Percentiles rank a stretch among this genome's conserved stretches.
phyloP scores from a whole-genome alignment of 768 basidiomycete species.

The Pleurotus pulmonarius region DNA sequence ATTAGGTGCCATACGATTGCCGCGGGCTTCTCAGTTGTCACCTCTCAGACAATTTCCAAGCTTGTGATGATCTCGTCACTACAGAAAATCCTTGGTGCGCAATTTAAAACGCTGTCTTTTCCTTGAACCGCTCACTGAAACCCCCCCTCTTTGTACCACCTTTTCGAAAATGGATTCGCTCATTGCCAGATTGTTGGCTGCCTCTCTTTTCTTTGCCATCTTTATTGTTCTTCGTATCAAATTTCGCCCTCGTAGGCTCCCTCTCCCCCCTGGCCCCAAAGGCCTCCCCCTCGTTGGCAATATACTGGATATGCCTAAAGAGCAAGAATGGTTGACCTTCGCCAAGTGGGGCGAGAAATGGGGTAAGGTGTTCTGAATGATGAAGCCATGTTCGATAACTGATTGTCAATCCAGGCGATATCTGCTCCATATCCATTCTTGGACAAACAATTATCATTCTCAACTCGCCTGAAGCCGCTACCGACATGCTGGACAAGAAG shows the following conservation, averaged over 20 bases:
- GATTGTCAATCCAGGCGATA: slow-evolving; percentile 40
- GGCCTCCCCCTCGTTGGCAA: slow-evolving; percentile 34
- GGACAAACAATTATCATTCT: slow-evolving; percentile 58
- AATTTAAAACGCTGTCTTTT: not conserved
- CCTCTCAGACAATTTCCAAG: not conserved
- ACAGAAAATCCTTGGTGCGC: too few relatives aligned
- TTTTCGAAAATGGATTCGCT: not conserved
- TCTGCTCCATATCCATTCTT: slow-evolving; percentile 55
- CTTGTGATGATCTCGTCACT: too few relatives aligned
- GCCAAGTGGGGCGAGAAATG: slow-evolving; percentile 37
- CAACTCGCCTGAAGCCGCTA: slow-evolving; percentile 45
- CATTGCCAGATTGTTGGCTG: not conserved
- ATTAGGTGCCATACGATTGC: slow-evolving; percentile 2
- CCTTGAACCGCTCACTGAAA: not conserved
- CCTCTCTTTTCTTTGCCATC: slow-evolving; percentile 1
- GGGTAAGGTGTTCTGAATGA: slow-evolving; percentile 27
- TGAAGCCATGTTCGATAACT: slow-evolving; percentile 3
- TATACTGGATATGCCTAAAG: slow-evolving; percentile 22
- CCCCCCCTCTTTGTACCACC: not conserved
- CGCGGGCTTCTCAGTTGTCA: slow-evolving; percentile 7
- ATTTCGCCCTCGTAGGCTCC: slow-evolving; percentile 3
- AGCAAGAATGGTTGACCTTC: slow-evolving; percentile 24
- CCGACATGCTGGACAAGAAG: slow-evolving; percentile 64
- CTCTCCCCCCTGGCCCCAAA: slow-evolving; percentile 32
- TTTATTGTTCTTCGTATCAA: slow-evolving; percentile 3